Percentiles rank a stretch among this genome's conserved stretches.
Evolutionary conservation across 2,329 filamentous ascomycete genomes (phyloP).

Genomic region (Aspergillus costaricaensis): DNA sequence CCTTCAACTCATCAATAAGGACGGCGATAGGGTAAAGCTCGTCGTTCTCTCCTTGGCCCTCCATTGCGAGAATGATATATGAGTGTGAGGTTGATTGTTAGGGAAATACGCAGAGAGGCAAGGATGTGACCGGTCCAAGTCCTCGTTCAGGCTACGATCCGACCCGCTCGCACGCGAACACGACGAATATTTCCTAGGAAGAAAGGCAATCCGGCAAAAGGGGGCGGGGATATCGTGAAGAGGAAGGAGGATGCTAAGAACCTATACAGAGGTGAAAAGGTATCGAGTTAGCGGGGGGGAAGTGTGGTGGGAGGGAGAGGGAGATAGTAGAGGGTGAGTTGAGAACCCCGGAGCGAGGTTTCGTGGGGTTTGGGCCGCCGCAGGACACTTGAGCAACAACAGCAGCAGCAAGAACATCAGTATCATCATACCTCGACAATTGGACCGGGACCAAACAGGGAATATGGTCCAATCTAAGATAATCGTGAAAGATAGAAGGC

Average conservation of each 20-base stretch:
- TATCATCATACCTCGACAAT: slow-evolving; percentile 30
- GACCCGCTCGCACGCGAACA: slow-evolving; percentile 33
- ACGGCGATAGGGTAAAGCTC: slow-evolving; percentile 99
- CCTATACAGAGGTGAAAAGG: slow-evolving; percentile 20
- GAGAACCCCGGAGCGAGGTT: slow-evolving; percentile 35
- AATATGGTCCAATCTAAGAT: slow-evolving; percentile 7
- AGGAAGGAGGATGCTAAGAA: slow-evolving; percentile 15
- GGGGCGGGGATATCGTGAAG: slow-evolving; percentile 23
- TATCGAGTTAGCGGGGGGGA: slow-evolving; percentile 15
- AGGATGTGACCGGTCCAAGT: slow-evolving; percentile 34
- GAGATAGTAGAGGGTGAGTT: slow-evolving; percentile 25
- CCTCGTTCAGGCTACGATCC: slow-evolving; percentile 31
- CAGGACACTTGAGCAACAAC: slow-evolving; percentile 30
- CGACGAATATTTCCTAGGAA: slow-evolving; percentile 16
- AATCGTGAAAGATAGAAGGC: slow-evolving; percentile 10
- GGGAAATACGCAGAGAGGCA: slow-evolving; percentile 27
- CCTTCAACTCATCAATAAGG: slow-evolving; percentile 99
- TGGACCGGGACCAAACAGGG: slow-evolving; percentile 17
- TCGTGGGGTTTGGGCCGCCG: slow-evolving; percentile 43
- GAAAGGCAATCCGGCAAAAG: slow-evolving; percentile 14
- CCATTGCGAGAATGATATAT: slow-evolving; percentile 66
- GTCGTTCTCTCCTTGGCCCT: slow-evolving; percentile 87
- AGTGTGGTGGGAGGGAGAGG: slow-evolving; percentile 26
- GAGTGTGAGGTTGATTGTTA: slow-evolving; percentile 22
- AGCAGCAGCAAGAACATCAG: slow-evolving; percentile 16